Evolutionary conservation across 805 yeast genomes (phyloP).

Genomic region (Candida alai): DNA sequence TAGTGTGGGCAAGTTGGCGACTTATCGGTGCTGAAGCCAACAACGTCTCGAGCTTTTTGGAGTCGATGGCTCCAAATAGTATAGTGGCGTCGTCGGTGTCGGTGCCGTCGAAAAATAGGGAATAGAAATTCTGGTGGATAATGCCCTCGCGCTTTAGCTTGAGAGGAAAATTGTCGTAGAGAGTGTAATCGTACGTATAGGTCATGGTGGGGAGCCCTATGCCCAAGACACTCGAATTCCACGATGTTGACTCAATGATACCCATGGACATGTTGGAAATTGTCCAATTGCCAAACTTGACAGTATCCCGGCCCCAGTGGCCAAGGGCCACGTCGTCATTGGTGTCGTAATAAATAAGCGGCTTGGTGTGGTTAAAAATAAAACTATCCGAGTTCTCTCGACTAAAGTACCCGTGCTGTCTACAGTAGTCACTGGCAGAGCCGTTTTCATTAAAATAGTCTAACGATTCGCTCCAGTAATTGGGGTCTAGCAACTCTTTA

Average conservation of each 20-base stretch:
- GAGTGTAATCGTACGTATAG: too few species aligned
- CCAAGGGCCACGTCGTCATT: not conserved
- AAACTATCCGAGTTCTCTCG: not conserved
- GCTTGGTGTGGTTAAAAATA: too few species aligned
- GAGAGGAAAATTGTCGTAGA: constrained; percentile 29
- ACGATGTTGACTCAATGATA: constrained; percentile 60
- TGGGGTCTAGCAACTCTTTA: not conserved
- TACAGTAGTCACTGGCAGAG: constrained; percentile 1
- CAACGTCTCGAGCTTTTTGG: constrained; percentile 21
- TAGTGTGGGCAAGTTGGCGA: not conserved
- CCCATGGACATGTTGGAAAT: constrained; percentile 51
- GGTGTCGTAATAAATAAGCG: not conserved
- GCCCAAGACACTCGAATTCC: constrained; percentile 68
- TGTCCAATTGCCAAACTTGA: not conserved
- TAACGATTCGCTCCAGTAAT: not conserved
- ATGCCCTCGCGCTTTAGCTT: constrained; percentile 25
- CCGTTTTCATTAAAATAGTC: constrained; percentile 1
- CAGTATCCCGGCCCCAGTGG: too few species aligned
- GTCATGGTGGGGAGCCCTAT: too few species aligned
- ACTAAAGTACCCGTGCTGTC: not conserved
- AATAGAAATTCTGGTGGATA: constrained; percentile 27
- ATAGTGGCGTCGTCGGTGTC: constrained; percentile 17
- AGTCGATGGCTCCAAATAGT: constrained; percentile 27
- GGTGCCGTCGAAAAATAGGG: constrained; percentile 23
- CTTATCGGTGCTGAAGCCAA: constrained; percentile 9